These are phyloP conservation scores for Suillus alpinus DNA, from an alignment of 768 basidiomycete species.

Conservation along the genomic window DNA sequence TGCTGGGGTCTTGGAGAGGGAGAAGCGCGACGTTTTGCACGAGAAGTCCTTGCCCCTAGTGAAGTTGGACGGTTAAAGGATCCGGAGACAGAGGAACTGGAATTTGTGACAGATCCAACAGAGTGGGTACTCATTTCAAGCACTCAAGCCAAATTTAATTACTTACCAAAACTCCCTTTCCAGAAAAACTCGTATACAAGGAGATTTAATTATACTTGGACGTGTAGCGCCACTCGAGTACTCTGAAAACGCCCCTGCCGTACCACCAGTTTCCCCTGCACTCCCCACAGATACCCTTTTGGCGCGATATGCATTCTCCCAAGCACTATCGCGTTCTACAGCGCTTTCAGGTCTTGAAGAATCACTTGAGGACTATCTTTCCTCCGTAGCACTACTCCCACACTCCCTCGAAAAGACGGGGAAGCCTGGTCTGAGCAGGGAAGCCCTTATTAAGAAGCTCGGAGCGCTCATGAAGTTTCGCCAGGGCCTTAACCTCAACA, in stretches of 20 bases:
- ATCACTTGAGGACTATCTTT: slow-evolving; percentile 78
- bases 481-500: slow-evolving; percentile 86
- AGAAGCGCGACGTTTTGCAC: slow-evolving; percentile 67
- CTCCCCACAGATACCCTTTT: slow-evolving; percentile 73
- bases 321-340: slow-evolving; percentile 87
- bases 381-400: slow-evolving; percentile 78
- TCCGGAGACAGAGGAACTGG: slow-evolving; percentile 85
- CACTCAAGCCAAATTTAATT: not conserved
- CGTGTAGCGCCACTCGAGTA: slow-evolving; percentile 59
- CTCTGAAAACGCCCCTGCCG: slow-evolving; percentile 39
- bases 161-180: not conserved
- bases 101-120: slow-evolving; percentile 87
- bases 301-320: slow-evolving; percentile 88
- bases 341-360: slow-evolving; percentile 85
- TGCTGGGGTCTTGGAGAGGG: slow-evolving; percentile 85
- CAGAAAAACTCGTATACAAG: slow-evolving; percentile 85
- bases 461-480: slow-evolving; percentile 90
- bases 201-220: slow-evolving; percentile 89
- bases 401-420: slow-evolving; percentile 74
- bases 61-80: slow-evolving; percentile 66
- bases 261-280: slow-evolving; percentile 47
- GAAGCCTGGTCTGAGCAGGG: slow-evolving; percentile 77
- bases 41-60: slow-evolving; percentile 56
- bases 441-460: slow-evolving; percentile 86
- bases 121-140: slow-evolving; percentile 52